Conservation (phyloP, 2,329 filamentous ascomycete species). For the Byssothecium circinans region DNA sequence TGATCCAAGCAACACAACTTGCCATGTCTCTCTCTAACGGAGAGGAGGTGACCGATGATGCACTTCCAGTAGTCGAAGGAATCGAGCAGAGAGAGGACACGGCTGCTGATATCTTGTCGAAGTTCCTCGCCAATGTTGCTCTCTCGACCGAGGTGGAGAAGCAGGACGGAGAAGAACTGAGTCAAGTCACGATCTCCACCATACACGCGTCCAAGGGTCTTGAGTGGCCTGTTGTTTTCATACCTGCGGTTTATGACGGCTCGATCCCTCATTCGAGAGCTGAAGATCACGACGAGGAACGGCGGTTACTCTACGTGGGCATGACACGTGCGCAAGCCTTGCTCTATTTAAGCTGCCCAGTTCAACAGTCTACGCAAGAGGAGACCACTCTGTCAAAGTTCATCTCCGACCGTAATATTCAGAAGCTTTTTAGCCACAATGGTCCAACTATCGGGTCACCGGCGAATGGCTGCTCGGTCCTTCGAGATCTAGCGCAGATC, state of each 20-base stretch:
- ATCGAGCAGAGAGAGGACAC: slow-evolving; percentile 62
- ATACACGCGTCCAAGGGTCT: slow-evolving; percentile 96
- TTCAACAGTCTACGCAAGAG: slow-evolving; percentile 64
- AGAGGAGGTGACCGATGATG: slow-evolving; percentile 49
- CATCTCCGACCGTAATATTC: slow-evolving; percentile 59
- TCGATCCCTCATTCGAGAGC: slow-evolving; percentile 86
- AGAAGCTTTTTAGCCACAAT: slow-evolving; percentile 57
- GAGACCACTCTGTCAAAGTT: slow-evolving; percentile 72
- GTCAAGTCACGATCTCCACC: slow-evolving; percentile 84
- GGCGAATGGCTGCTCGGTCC: slow-evolving; percentile 62
- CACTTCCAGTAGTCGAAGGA: slow-evolving; percentile 68
- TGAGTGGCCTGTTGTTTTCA: slow-evolving; percentile 94
- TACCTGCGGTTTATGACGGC: slow-evolving; percentile 85
- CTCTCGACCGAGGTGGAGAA: slow-evolving; percentile 78
- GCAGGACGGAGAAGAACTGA: slow-evolving; percentile 58
- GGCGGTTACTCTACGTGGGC: slow-evolving; percentile 87
- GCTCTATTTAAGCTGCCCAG: slow-evolving; percentile 80
- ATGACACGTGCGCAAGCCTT: slow-evolving; percentile 92
- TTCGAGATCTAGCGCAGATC: slow-evolving; percentile 71
- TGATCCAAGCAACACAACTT: slow-evolving; percentile 76
- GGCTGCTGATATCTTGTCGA: slow-evolving; percentile 67
- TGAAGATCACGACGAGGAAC: slow-evolving; percentile 84
- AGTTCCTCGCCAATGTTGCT: slow-evolving; percentile 86
- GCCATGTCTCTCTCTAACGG: slow-evolving; percentile 48
- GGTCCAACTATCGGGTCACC: slow-evolving; percentile 75